Percentiles rank a stretch among this genome's conserved stretches.
Conservation (phyloP, 768 basidiomycete species). For the Xerocomellus dryophilus region DNA sequence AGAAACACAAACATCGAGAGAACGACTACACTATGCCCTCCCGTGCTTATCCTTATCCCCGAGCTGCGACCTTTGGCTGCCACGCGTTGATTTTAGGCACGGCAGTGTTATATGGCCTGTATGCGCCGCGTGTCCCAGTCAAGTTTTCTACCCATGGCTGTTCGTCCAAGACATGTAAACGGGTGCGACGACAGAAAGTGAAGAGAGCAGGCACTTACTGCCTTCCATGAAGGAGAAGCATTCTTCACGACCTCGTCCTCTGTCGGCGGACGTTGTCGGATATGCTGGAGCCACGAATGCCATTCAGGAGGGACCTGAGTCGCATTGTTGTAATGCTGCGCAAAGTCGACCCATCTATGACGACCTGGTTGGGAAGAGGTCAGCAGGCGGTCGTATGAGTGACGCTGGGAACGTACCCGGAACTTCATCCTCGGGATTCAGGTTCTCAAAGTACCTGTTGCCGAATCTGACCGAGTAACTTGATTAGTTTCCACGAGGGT, state of each 20-base stretch:
- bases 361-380: conserved; percentile 54
- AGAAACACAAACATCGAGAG: not conserved
- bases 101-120: conserved; percentile 83
- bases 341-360: conserved; percentile 94
- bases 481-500: conserved; percentile 2
- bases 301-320: conserved; percentile 93
- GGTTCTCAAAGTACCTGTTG: conserved; percentile 92
- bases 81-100: conserved; percentile 80
- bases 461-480: conserved; percentile 63
- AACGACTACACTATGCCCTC: not conserved
- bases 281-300: conserved; percentile 95
- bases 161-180: conserved; percentile 1
- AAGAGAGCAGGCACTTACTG: conserved; percentile 49
- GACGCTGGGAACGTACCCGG: conserved; percentile 55
- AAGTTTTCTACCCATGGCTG: conserved; percentile 86
- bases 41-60: conserved; percentile 31
- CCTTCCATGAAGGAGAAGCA: conserved; percentile 75
- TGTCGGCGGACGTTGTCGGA: conserved; percentile 76
- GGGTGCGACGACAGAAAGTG: not conserved
- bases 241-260: conserved; percentile 71
- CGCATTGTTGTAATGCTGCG: conserved; percentile 90
- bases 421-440: conserved; percentile 81
- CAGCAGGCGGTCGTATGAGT: not conserved
- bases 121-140: conserved; percentile 91
- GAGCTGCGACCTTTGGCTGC: conserved; percentile 67